Evolutionary conservation across 129 eudicot species (phyloP).

Genomic region (Heracleum sosnowskyi): DNA sequence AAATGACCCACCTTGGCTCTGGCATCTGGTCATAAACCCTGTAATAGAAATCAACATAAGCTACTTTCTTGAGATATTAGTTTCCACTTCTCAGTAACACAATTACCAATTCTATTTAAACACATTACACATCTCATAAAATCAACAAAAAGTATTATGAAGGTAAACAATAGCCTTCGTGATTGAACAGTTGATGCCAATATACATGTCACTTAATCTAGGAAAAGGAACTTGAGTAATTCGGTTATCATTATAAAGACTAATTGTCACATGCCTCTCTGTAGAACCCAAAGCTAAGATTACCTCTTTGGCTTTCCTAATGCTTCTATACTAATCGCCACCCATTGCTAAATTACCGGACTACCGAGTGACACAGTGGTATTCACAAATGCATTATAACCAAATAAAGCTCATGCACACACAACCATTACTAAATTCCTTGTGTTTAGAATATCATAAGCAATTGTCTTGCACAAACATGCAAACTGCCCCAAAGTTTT

Average conservation of each 20-base stretch:
- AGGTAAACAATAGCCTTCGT: background rate
- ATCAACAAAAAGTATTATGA: background rate
- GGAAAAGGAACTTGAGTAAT: background rate
- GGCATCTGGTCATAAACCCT: conserved; percentile 99
- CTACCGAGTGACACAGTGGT: background rate
- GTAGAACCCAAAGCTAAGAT: background rate
- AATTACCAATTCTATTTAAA: background rate
- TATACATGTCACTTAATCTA: background rate
- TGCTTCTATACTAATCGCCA: background rate
- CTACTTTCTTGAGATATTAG: background rate
- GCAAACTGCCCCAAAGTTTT: background rate
- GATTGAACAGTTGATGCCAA: background rate
- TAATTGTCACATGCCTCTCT: background rate
- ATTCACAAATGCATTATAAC: background rate
- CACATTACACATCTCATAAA: background rate
- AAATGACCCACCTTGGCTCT: conserved; percentile 98
- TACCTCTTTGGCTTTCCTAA: background rate
- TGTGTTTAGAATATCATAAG: background rate
- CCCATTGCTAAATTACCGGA: background rate
- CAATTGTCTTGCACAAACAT: background rate
- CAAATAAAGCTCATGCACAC: background rate
- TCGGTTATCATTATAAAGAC: background rate
- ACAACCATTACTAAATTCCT: background rate
- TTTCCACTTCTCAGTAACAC: background rate
- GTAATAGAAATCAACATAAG: conserved; percentile 19